Base-by-base conservation (phyloP, 176 grass and related monocot genomes). In the Juncus effusus region DNA sequence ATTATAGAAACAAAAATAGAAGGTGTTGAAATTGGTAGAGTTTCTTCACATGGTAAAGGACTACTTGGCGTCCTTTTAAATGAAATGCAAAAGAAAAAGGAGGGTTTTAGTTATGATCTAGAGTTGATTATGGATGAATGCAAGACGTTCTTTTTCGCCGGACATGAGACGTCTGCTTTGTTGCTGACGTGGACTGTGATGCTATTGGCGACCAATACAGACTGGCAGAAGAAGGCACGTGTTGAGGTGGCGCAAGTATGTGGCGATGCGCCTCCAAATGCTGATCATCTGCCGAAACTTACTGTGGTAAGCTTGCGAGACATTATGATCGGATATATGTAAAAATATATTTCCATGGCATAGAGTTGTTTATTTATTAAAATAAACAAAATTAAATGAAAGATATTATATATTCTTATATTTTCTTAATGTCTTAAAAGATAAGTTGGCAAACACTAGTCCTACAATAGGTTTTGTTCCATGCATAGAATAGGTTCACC, bases 131-230 rank as follows among this genome's bases (percentile, higher is more conserved):
- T 92, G 55, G 93, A 97, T 49, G 93, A 97, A 76, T 92, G 93
- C 77, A 97, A 97, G 85, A 97, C 93, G 1, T 97, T 97, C 85
- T 86, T 97, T 74, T 97, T 97, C 52, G 88, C 93, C 0, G 93
- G 93, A 4, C 93, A 97, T 47, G 93, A 97, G 49, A 97, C 93
- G 16, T 82, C 93, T 0, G 93, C 93, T 10, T 72, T 89, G 71
- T 85, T 97, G 12, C 83, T 97, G 51, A 92, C 93, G 13, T 97
- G 93, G 93, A 74, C 93, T 11, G 38, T 97, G 36, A 97, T 97
- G 93, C 77, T 97, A 9, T 76, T 97, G 4, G 85, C 93, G 12
- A 89, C 85, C n/a, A 82, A 97, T 60, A 85, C 78, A 1, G 51
- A 74, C 35, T 97, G 93, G 93, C 88, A 97, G 69, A 74, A 92